Conservation (phyloP, 176 grass and related monocot species). For the Chrysopogon serrulatus region DNA sequence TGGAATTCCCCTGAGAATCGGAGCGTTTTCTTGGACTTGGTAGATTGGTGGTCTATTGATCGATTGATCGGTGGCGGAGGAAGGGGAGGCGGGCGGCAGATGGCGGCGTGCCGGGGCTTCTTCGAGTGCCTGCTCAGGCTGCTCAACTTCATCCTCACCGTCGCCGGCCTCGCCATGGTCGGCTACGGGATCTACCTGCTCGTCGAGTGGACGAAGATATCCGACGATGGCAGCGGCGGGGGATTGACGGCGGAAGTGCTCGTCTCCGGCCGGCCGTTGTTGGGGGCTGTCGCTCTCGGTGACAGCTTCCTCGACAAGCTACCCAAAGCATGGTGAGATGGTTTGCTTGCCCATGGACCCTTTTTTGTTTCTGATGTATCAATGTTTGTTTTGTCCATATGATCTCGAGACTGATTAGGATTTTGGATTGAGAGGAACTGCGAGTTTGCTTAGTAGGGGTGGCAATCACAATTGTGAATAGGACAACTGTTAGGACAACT, state of each 20-base stretch:
- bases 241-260: conserved; percentile 41
- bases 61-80: conserved; percentile 1
- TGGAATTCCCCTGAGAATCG: conserved; percentile 14
- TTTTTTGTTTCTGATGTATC: background rate
- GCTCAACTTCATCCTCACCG: conserved; percentile 80
- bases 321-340: conserved; percentile 84
- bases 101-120: conserved; percentile 80
- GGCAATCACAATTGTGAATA: background rate
- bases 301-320: conserved; percentile 65
- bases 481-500: background rate
- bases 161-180: conserved; percentile 82
- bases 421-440: background rate
- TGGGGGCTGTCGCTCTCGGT: conserved; percentile 51
- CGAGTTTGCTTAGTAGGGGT: background rate
- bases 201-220: conserved; percentile 60
- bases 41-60: conserved; percentile 4
- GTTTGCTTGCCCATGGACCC: background rate
- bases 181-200: conserved; percentile 85
- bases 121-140: conserved; percentile 88
- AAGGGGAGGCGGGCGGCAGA: background rate
- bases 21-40: background rate
- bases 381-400: background rate
- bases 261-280: conserved; percentile 60
- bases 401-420: background rate
- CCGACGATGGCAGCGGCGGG: conserved; percentile 14